Conservation (phyloP, 2,329 filamentous ascomycete genomes). For the Talaromyces sp. region DNA sequence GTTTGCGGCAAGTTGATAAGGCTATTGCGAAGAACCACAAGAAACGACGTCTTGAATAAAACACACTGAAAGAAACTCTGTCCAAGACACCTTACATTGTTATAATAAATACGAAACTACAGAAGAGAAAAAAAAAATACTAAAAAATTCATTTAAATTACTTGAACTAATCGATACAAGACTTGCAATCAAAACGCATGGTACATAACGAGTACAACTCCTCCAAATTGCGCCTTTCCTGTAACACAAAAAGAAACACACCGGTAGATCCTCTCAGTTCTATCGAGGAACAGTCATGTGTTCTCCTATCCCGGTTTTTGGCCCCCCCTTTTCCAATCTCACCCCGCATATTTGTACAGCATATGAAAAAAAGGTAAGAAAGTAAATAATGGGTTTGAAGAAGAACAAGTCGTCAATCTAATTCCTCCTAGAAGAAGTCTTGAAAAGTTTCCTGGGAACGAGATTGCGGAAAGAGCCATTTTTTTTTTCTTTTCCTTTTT, state of each 20-base stretch:
- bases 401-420: background rate
- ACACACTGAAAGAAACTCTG: background rate
- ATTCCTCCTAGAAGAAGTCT: background rate
- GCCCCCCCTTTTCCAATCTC: background rate
- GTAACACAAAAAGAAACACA: background rate
- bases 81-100: background rate
- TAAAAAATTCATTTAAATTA: background rate
- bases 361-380: background rate
- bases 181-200: background rate
- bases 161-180: background rate
- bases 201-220: background rate
- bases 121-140: background rate
- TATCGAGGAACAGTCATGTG: background rate
- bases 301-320: background rate
- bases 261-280: background rate
- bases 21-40: constrained; percentile 24
- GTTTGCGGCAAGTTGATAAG: constrained; percentile 22
- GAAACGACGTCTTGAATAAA: constrained; percentile 24
- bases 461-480: background rate
- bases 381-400: background rate
- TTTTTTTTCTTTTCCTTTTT: constrained; percentile 13
- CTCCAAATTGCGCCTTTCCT: constrained; percentile 1
- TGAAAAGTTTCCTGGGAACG: background rate
- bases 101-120: background rate
- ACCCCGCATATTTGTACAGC: constrained; percentile 5